Base-by-base conservation (phyloP, 1,284 basidiomycete genomes). In the Papiliotrema fonsecae region DNA sequence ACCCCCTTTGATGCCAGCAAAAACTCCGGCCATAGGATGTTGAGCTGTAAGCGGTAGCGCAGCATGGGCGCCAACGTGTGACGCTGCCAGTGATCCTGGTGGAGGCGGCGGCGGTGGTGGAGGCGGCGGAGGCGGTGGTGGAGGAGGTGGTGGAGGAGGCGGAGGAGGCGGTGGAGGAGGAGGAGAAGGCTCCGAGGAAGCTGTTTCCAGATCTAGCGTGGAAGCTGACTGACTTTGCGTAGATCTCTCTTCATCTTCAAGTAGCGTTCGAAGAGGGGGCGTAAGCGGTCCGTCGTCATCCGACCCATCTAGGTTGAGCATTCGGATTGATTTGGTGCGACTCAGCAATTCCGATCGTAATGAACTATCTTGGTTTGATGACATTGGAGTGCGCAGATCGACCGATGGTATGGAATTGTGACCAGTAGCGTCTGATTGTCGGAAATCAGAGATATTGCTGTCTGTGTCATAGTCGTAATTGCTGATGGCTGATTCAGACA, bases 331-430 rank as follows among this genome's bases (percentile, higher is more conserved):
- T 45, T 50, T 57, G 14, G 55, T 59, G 41, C 58, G 51, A 28
- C 47, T 61, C 26, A 61, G 45, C 3, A 59, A 42, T 43, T 60
- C 54, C 26, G 30, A 25, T 30, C 39, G 54, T 42, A 55, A 56
- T 38, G 16, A 42, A 22, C 55, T 59, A 38, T 63, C 58, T 2
- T 57, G 46, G 30, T 48, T 56, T 11, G 13, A 43, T 4, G 25
- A 14, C 5, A 35, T 45, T 13, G 51, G 58, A 10, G 59, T 61
- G 9, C 41, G 52, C 18, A 60, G 41, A 11, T 57, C 60, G 36
- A 51, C 47, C 11, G 82, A 82, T 51, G 77, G 77, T 43, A 81
- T 71, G 35, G 84, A 84, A 16, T 82, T 84, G 24, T 74, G 70
- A 42, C 71, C 76, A 24, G 77, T 80, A 38, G 76, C 80, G 22